Conservation (phyloP, 805 yeast genomes). For the Ogataea trehalophila region DNA sequence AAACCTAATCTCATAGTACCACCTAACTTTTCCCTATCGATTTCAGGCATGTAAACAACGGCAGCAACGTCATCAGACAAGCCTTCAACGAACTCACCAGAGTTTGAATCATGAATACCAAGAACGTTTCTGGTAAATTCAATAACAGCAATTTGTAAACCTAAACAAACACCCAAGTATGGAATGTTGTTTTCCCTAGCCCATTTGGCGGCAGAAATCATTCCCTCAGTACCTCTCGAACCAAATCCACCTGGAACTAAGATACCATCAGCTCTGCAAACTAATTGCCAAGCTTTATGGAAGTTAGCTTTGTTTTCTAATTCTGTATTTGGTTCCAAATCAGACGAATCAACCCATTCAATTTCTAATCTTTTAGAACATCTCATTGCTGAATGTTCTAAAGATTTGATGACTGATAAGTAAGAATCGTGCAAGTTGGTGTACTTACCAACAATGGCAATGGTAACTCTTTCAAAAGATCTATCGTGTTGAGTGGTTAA, state of each 20-base stretch:
- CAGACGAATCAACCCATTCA: constrained; percentile 94
- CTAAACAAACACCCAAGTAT: constrained; percentile 94
- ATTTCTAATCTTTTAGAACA: constrained; percentile 80
- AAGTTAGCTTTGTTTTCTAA: constrained; percentile 63
- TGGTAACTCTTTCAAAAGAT: constrained; percentile 80
- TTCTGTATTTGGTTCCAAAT: constrained; percentile 73
- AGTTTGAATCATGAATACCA: constrained; percentile 62
- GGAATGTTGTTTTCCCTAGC: constrained; percentile 97
- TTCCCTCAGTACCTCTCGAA: constrained; percentile 94
- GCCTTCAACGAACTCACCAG: constrained; percentile 76
- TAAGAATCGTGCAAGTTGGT: constrained; percentile 94
- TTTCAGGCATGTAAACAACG: constrained; percentile 98
- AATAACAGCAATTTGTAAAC: constrained; percentile 94
- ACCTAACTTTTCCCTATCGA: constrained; percentile 91
- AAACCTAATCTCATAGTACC: constrained; percentile 99
- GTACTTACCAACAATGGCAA: constrained; percentile 97
- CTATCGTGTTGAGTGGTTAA: constrained; percentile 78
- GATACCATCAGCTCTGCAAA: constrained; percentile 93
- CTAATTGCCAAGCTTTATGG: constrained; percentile 93
- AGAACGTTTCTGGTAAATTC: constrained; percentile 83
- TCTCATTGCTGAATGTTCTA: constrained; percentile 93
- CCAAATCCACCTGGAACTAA: constrained; percentile 99
- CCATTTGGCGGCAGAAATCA: constrained; percentile 95
- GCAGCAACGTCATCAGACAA: constrained; percentile 60
- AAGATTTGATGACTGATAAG: constrained; percentile 87